phyloP scores from a whole-genome alignment of 2,329 filamentous ascomycete species.

The Leptodontidium sp. region DNA sequence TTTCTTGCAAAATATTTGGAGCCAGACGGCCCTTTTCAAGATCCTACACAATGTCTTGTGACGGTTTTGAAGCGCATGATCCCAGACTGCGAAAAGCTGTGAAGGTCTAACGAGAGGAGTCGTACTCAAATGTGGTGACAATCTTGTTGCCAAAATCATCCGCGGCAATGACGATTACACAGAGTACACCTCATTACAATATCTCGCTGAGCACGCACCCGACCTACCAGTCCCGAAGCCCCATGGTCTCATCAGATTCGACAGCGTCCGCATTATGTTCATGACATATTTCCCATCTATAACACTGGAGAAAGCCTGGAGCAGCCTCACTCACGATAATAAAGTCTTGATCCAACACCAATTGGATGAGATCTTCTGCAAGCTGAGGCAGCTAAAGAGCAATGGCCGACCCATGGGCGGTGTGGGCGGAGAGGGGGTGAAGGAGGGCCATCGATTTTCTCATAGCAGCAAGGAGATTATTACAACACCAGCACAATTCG shows the following conservation, averaged over 20 bases:
- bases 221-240: not conserved
- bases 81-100: not conserved
- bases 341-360: not conserved
- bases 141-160: constrained; percentile 3
- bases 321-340: not conserved
- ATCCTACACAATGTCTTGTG: constrained; percentile 1
- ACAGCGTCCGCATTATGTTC: not conserved
- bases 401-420: not conserved
- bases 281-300: not conserved
- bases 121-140: not conserved
- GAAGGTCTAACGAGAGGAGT: not conserved
- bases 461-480: constrained; percentile 7
- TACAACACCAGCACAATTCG: constrained; percentile 25
- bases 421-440: not conserved
- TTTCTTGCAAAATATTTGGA: not conserved
- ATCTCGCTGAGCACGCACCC: not conserved
- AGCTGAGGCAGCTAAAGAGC: not conserved
- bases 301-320: not conserved
- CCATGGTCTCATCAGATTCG: not conserved
- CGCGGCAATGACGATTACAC: not conserved
- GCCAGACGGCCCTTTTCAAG: not conserved
- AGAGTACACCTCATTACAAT: not conserved
- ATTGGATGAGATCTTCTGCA: not conserved
- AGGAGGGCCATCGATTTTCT: not conserved
- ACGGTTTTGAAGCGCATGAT: not conserved